phyloP scores from a whole-genome alignment of 768 basidiomycete species.

The Termitomyces sp. region DNA sequence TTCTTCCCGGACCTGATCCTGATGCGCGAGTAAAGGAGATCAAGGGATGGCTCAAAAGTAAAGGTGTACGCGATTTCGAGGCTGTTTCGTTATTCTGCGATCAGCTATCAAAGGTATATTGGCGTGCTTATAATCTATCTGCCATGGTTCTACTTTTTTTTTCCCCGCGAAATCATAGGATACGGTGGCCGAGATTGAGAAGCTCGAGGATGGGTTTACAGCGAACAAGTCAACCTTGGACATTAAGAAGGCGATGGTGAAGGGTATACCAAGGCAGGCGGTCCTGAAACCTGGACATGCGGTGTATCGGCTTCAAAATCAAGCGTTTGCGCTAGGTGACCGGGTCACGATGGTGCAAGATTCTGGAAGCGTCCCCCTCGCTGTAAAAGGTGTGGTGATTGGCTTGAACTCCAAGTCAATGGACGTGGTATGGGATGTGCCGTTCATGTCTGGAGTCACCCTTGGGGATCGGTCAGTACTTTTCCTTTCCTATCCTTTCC shows the following conservation, averaged over 20 bases:
- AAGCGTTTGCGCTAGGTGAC: slow-evolving; percentile 84
- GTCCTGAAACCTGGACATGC: slow-evolving; percentile 92
- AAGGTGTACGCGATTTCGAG: slow-evolving; percentile 87
- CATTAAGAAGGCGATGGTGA: slow-evolving; percentile 91
- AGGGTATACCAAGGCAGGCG: slow-evolving; percentile 88
- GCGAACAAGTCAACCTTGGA: slow-evolving; percentile 50
- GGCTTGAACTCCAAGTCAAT: slow-evolving; percentile 82
- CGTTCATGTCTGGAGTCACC: slow-evolving; percentile 91
- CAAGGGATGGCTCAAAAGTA: slow-evolving; percentile 79
- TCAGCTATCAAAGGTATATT: slow-evolving; percentile 75
- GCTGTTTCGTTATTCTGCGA: slow-evolving; percentile 90
- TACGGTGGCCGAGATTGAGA: slow-evolving; percentile 76
- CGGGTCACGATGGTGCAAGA: slow-evolving; percentile 96
- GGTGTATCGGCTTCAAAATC: slow-evolving; percentile 83
- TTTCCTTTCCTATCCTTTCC: neutral
- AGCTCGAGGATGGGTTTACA: slow-evolving; percentile 64
- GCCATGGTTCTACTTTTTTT: neutral
- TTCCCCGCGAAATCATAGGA: slow-evolving; percentile 36
- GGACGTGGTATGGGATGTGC: slow-evolving; percentile 95
- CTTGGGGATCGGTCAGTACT: slow-evolving; percentile 67
- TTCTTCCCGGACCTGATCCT: slow-evolving; percentile 50
- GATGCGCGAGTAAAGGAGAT: slow-evolving; percentile 73
- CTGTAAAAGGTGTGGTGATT: slow-evolving; percentile 90
- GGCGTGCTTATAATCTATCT: neutral
- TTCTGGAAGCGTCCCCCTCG: slow-evolving; percentile 86